Evolutionary conservation across 306 rosid genomes (phyloP).

Genomic region (Quercus engelmannii): DNA sequence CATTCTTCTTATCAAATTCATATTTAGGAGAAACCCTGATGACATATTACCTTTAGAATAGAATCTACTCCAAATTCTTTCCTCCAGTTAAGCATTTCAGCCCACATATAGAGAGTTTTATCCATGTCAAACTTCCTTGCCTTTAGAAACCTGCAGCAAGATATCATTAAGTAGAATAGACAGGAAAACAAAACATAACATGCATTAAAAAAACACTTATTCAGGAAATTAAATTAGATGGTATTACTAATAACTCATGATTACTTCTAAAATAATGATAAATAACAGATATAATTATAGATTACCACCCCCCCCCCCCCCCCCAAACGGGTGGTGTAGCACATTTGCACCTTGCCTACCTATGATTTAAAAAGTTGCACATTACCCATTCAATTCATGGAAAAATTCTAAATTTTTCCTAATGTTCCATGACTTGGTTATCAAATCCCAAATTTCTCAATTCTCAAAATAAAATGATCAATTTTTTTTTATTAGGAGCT

Average conservation of each 20-base stretch:
- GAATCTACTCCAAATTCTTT: conserved; percentile 64
- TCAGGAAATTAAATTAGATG: neutral
- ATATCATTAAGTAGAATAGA: conserved; percentile 9
- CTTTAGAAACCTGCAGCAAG: conserved; percentile 75
- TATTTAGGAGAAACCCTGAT: neutral
- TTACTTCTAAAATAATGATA: neutral
- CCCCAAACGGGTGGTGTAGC: too few relatives aligned
- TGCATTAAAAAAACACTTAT: conserved; percentile 1
- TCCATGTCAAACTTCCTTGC: conserved; percentile 91
- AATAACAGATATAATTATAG: too few relatives aligned
- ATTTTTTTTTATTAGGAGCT: too few relatives aligned
- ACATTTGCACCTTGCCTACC: too few relatives aligned
- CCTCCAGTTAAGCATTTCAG: conserved; percentile 93
- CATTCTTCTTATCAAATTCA: neutral
- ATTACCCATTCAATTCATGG: neutral
- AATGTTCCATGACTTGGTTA: neutral
- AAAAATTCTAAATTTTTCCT: neutral
- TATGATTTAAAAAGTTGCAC: too few relatives aligned
- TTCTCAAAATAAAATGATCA: too few relatives aligned
- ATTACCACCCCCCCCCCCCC: too few relatives aligned
- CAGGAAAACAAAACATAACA: neutral
- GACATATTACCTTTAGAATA: conserved; percentile 60
- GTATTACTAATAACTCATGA: neutral
- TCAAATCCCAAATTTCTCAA: neutral
- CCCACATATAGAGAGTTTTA: conserved; percentile 86